phyloP scores from a whole-genome alignment of 768 basidiomycete species.

The Hygrophorus pudorinus region DNA sequence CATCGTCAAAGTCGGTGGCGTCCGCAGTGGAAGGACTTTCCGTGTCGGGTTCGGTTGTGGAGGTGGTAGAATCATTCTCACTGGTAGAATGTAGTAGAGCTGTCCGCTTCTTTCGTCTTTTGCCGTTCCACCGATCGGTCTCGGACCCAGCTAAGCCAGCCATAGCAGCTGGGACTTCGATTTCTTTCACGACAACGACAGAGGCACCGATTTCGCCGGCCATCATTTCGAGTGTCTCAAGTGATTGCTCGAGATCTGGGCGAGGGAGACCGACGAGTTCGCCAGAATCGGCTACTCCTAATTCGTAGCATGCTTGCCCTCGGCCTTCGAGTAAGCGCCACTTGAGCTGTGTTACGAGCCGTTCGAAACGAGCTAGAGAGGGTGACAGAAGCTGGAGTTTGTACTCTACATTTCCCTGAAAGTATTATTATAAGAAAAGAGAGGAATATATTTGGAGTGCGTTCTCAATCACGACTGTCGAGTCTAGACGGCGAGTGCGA shows the following conservation, averaged over 20 bases:
- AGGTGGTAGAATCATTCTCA: conserved; percentile 18
- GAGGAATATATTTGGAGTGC: too few relatives aligned
- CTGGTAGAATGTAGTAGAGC: conserved; percentile 15
- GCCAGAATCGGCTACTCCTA: conserved; percentile 81
- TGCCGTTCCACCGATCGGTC: conserved; percentile 28
- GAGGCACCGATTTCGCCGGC: conserved; percentile 89
- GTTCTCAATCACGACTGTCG: too few relatives aligned
- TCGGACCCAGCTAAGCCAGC: conserved; percentile 26
- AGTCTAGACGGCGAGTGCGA: too few relatives aligned
- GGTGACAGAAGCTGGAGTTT: conserved; percentile 84
- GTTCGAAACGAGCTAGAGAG: conserved; percentile 62
- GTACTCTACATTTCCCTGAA: conserved; percentile 79
- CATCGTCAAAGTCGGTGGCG: conserved; percentile 29
- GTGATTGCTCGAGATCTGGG: conserved; percentile 65
- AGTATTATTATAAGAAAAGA: not conserved
- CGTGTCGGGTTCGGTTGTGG: conserved; percentile 22
- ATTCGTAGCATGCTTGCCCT: conserved; percentile 77
- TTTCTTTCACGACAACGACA: conserved; percentile 83
- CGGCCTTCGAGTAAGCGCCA: conserved; percentile 87
- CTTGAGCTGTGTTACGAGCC: conserved; percentile 90
- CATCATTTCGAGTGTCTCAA: conserved; percentile 90
- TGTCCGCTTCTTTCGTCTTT: conserved; percentile 22
- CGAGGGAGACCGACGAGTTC: conserved; percentile 71
- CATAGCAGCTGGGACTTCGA: conserved; percentile 59
- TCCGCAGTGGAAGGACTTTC: conserved; percentile 28